Conservation (phyloP, 1,139 yeast genomes). For the Nakaseomyces glabratus region DNA sequence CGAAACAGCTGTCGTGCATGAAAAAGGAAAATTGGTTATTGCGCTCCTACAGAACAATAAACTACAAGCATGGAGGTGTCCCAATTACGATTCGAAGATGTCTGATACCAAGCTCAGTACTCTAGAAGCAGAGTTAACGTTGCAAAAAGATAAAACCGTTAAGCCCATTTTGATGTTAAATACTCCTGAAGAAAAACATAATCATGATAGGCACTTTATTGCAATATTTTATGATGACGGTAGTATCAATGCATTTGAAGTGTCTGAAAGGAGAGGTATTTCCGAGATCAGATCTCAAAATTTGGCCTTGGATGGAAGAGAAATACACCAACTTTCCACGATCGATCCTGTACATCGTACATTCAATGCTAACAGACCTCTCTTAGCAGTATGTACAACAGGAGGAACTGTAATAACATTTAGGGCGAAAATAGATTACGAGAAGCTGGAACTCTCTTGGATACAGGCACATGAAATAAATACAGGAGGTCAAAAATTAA, state of each 20-base stretch:
- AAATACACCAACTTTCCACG: conserved; percentile 43
- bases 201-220: conserved; percentile 35
- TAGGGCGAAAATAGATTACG: conserved; percentile 33
- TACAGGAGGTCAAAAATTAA: conserved; percentile 48
- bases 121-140: conserved; percentile 13
- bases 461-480: conserved; percentile 38
- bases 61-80: conserved; percentile 60
- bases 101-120: conserved; percentile 18
- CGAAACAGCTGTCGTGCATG: conserved; percentile 44
- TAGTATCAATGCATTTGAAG: conserved; percentile 28
- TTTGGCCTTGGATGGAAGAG: conserved; percentile 15
- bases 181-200: conserved; percentile 38
- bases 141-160: conserved; percentile 12
- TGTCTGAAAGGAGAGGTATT: conserved; percentile 19
- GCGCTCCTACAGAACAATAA: conserved; percentile 35
- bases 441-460: conserved; percentile 39
- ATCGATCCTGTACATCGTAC: conserved; percentile 61
- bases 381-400: conserved; percentile 50
- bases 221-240: conserved; percentile 36
- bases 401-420: conserved; percentile 50
- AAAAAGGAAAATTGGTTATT: conserved; percentile 43
- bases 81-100: conserved; percentile 13
- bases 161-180: conserved; percentile 37
- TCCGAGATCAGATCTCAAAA: conserved; percentile 16
- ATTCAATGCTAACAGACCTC: conserved; percentile 34